Evolutionary conservation across 768 basidiomycete species (phyloP), one percentile per base, ranked within the genome.

Genomic region (Tylopilus rubrobrunneus): DNA sequence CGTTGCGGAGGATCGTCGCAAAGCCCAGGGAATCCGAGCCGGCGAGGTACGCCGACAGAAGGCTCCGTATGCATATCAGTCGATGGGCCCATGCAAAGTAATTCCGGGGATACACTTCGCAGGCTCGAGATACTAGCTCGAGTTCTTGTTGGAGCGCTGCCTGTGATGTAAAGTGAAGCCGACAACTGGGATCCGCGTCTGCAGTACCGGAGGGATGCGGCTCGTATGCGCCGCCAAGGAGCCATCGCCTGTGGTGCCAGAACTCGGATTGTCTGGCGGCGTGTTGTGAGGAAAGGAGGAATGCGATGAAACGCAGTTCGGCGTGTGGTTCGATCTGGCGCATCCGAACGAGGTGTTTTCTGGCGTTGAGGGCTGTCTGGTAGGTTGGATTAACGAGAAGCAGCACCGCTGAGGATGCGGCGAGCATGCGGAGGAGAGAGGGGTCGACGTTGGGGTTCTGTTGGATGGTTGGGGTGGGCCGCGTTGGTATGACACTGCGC

Each of bases 21-120:
- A 72, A 60, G 15, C 52, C 50, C 9, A 57, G 1, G 12, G n/a
- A 8, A 19, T 58, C 49, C 45, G 11, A 39, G 14, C 60, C 67
- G 44, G 50, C 50, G 56, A 51, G 63, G 51, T 63, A 52, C 59
- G 44, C 29, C 14, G 40, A 44, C 47, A 62, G 51, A 56, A 66
- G 36, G 71, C 62, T 34, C 70, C 60, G 56, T 77, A 80, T 63
- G 51, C 82, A 72, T 40, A 77, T 77, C 45, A 73, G 73, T 62
- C 85, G 81, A 59, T 89, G 84, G 1, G 74, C 64, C 87, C 87
- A 89, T 5, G 84, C 85, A 66, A 85, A 80, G 63, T 89, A 89
- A 62, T 89, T 89, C 14, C 87, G 80, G 9, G 83, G 83, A 62
- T 88, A 86, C 6, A 74, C 67, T 59, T 82, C 80, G 67, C 83